Evolutionary conservation across 2,329 filamentous ascomycete species (phyloP), one percentile per base, ranked within the genome.

Genomic region (Myotisia sp.): DNA sequence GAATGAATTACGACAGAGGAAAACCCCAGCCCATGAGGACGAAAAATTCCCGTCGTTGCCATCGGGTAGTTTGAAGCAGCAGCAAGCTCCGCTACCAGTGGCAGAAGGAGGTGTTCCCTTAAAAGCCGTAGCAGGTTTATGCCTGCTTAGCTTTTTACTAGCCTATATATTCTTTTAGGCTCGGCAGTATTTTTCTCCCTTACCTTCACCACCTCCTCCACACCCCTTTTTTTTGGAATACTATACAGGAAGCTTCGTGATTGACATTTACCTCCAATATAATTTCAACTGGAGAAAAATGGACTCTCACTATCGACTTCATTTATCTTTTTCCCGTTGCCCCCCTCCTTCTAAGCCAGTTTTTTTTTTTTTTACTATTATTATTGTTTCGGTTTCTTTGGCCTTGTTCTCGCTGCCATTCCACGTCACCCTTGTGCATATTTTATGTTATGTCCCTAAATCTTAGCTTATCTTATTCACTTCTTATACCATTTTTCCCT

Each of bases 101-200:
- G 75, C 63, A 13, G 75, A 85, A 47, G 36, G 51, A 13, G 87
- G 90, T 14, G 87, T 98, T 3, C 77, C 90, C 1, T 74, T 98
- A 32, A 79, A 87, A 56, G 72, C 87, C 42, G 82, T 82, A 28
- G 87, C 90, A 14, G 65, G 74, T 14, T 64, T 98, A 27, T 94
- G 86, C 55, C 65, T 98, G 49, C 49, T 92, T 43, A 86, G 83
- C 65, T 98, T 98, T 64, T 61, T 98, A 52, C 71, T 95, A 47
- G 90, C 85, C 36, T 98, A 94, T 62, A 74, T 95, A 59, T 85
- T 98, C 67, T 98, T 98, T 61, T 98, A 76, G 32, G 27, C 17
- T 17, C 9, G 12, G 12, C 13, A 14, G 7, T 13, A 22, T 20
- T 27, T 2, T 7, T n/a, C 14, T 17, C 12, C 13, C 32, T n/a